phyloP scores from a whole-genome alignment of 345 rosid genomes.

The Rubroshorea leprosula region DNA sequence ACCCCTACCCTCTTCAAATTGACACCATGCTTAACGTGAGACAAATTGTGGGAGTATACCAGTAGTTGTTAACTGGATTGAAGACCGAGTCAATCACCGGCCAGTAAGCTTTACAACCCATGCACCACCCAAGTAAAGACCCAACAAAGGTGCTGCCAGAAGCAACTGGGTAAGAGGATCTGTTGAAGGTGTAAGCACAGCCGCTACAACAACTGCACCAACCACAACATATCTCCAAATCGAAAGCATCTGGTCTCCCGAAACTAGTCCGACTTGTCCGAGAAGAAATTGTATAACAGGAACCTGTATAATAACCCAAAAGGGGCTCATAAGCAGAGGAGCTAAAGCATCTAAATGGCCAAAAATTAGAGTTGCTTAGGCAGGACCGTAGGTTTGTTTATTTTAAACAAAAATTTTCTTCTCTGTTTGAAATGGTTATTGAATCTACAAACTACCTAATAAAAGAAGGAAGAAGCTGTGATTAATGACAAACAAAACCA shows the following conservation, averaged over 20 bases:
- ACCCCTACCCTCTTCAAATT: background rate
- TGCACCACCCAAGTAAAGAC: conserved; percentile 93
- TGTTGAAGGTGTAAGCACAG: conserved; percentile 90
- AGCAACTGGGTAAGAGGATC: conserved; percentile 97
- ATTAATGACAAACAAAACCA: too few species aligned
- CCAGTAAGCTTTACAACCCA: conserved; percentile 87
- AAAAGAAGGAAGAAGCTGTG: too few species aligned
- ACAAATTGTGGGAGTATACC: too few species aligned
- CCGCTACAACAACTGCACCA: conserved; percentile 91
- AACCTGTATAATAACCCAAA: conserved; percentile 77
- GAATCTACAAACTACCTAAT: too few species aligned
- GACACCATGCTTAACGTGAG: too few species aligned
- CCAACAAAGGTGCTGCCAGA: conserved; percentile 81
- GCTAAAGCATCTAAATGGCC: background rate
- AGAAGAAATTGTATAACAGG: conserved; percentile 92
- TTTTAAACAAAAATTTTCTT: too few species aligned
- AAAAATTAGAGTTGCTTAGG: too few species aligned
- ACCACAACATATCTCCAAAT: conserved; percentile 96
- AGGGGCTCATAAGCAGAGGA: too few species aligned
- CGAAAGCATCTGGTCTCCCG: conserved; percentile 93
- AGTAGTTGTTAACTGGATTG: conserved; percentile 5
- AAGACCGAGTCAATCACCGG: conserved; percentile 32
- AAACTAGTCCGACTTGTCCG: conserved; percentile 83
- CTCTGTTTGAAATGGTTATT: too few species aligned
- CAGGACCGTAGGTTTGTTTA: too few species aligned